These are phyloP conservation scores for Zygosaccharomyces bisporus DNA, from an alignment of 805 yeast genomes.

Conservation along the genomic window DNA sequence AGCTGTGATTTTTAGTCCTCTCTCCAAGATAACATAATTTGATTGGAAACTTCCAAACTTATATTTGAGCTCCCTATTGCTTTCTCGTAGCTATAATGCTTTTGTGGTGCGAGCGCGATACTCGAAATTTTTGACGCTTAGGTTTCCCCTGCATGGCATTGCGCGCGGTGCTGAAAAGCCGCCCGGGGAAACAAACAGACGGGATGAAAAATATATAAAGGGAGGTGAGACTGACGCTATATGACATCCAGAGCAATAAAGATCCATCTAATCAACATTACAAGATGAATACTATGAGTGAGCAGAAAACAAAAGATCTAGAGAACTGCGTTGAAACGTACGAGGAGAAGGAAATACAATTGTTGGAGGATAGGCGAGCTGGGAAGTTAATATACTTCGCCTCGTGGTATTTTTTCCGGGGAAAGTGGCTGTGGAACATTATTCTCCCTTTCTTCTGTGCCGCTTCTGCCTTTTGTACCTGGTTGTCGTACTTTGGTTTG, in stretches of 20 bases:
- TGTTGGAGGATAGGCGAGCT: not conserved
- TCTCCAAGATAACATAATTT: not conserved
- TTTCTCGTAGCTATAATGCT: too few relatives aligned
- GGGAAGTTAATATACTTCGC: constrained; percentile 4
- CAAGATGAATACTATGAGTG: not conserved
- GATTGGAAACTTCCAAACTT: too few relatives aligned
- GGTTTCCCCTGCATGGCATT: not conserved
- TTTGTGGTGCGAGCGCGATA: not conserved
- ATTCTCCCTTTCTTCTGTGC: not conserved
- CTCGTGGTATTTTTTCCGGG: not conserved
- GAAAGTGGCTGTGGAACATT: not conserved
- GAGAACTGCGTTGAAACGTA: not conserved
- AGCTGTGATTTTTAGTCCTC: not conserved
- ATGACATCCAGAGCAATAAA: not conserved
- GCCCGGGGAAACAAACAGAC: not conserved
- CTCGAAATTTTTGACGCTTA: not conserved
- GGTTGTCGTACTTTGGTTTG: not conserved
- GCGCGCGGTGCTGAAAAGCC: not conserved
- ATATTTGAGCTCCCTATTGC: not conserved
- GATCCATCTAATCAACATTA: not conserved
- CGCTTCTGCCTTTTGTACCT: not conserved
- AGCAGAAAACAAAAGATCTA: not conserved
- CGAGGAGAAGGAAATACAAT: constrained; percentile 2
- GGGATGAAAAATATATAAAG: not conserved
- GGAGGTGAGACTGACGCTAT: not conserved